Base-by-base conservation (phyloP, 768 basidiomycete species). In the Pleurotus pulmonarius region DNA sequence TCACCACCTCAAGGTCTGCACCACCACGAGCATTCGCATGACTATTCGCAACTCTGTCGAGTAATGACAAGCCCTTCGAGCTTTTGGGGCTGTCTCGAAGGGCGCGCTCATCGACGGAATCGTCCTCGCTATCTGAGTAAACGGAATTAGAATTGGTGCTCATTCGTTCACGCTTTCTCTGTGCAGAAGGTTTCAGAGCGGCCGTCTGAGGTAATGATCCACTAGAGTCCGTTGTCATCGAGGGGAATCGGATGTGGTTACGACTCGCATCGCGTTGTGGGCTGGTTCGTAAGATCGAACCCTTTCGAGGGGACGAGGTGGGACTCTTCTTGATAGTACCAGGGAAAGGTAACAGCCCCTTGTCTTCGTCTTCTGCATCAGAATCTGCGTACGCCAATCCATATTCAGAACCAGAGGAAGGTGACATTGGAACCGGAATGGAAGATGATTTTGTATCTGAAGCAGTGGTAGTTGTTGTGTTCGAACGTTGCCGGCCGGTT, bases 351-450 rank as follows among this genome's bases (percentile, higher is more conserved):
- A 43, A 59, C 55, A 47, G 51, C 5, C 25, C 63, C 24, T 65
- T 61, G 20, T 66, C 67, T 16, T 68, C 41, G 46, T 79, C 79
- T 55, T 75, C 64, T 45, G 78, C 79, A 5, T 75, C 75, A 15
- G 76, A 76, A 54, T 78, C 74, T 3, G 78, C 80, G 59, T 83
- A 83, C 2, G 80, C 80, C 18, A 82, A 69, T 13, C 79, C 77
- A 43, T 74, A 75, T 56, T 82, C 79, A 3, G 77, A 78, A 15
- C 64, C 75, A 2, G 77, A 76, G 25, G 69, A 69, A 26, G 76
- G 71, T 6, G 69, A 69, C 5, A 65, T 51, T 2, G 70, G 65
- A 4, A 57, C 56, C n/a, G 38, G 44, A 1, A 55, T 43, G 18
- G 56, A 59, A 5, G 51, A 37, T 3, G 51, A 18, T 7, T 39